These are phyloP conservation scores for Backusella morwellensis DNA, from an alignment of 192 early-diverging fungal species.

Conservation along the genomic window DNA sequence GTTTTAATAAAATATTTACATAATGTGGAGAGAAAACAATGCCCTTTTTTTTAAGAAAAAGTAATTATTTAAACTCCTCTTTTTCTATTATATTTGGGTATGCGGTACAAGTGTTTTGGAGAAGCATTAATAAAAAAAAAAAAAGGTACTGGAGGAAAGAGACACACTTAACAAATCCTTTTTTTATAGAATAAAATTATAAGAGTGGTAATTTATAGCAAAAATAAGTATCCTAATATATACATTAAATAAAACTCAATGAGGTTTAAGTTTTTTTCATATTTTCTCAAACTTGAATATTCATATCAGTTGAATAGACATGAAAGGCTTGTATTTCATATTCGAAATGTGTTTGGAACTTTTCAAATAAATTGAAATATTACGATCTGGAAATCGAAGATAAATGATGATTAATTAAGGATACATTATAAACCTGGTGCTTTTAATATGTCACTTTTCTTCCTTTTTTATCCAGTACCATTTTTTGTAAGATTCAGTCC, in stretches of 20 bases:
- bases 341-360: too few species aligned
- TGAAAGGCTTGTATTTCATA: too few species aligned
- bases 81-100: neutral
- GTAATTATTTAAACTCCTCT: neutral
- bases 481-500: neutral
- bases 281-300: too few species aligned
- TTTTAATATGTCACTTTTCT: too few species aligned
- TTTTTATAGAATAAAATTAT: neutral
- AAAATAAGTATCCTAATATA: neutral
- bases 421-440: neutral
- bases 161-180: neutral
- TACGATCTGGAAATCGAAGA: neutral
- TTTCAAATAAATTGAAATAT: too few species aligned
- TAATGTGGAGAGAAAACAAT: neutral
- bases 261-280: neutral
- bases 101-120: neutral
- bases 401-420: neutral
- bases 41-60: neutral
- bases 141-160: neutral
- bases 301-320: too few species aligned
- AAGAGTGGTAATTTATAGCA: neutral
- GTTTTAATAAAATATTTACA: neutral
- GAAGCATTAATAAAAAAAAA: neutral
- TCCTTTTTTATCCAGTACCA: too few species aligned
- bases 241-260: neutral